These are phyloP conservation scores for Saccharomycopsis amapae DNA, from an alignment of 805 yeast genomes.

Conservation along the genomic window DNA sequence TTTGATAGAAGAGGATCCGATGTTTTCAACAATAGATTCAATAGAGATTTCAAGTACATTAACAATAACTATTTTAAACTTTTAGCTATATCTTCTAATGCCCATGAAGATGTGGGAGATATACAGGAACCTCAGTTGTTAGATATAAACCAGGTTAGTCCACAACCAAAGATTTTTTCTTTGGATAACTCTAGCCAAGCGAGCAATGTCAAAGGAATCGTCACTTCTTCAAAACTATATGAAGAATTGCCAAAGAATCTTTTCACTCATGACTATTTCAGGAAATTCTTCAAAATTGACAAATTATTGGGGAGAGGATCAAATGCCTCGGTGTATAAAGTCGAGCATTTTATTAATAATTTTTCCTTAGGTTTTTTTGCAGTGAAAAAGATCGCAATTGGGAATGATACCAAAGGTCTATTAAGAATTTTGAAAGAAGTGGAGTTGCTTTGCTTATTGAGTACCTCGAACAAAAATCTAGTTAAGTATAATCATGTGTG, in stretches of 20 bases:
- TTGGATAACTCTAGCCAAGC: not conserved
- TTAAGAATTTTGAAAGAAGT: constrained; percentile 73
- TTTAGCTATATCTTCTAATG: constrained; percentile 9
- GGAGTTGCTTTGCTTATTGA: constrained; percentile 48
- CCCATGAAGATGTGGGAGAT: constrained; percentile 4
- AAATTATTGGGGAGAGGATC: constrained; percentile 73
- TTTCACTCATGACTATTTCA: constrained; percentile 78
- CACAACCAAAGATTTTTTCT: not conserved
- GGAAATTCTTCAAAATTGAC: constrained; percentile 57
- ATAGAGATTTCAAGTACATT: constrained; percentile 4
- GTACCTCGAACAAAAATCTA: constrained; percentile 49
- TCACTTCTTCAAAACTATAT: constrained; percentile 1
- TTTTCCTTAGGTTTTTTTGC: constrained; percentile 75
- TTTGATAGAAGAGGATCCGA: constrained; percentile 9
- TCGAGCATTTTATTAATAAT: constrained; percentile 66
- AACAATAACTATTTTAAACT: constrained; percentile 20
- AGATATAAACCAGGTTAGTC: too few relatives aligned
- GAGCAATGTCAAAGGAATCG: not conserved
- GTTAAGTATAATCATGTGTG: constrained; percentile 88
- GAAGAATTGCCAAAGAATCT: constrained; percentile 40
- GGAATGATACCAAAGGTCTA: constrained; percentile 63
- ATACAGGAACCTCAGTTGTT: not conserved
- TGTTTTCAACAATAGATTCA: constrained; percentile 8
- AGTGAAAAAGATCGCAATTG: constrained; percentile 76
- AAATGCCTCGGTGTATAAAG: constrained; percentile 77